phyloP scores from a whole-genome alignment of 768 basidiomycete genomes.

The Coprinopsis sp. region DNA sequence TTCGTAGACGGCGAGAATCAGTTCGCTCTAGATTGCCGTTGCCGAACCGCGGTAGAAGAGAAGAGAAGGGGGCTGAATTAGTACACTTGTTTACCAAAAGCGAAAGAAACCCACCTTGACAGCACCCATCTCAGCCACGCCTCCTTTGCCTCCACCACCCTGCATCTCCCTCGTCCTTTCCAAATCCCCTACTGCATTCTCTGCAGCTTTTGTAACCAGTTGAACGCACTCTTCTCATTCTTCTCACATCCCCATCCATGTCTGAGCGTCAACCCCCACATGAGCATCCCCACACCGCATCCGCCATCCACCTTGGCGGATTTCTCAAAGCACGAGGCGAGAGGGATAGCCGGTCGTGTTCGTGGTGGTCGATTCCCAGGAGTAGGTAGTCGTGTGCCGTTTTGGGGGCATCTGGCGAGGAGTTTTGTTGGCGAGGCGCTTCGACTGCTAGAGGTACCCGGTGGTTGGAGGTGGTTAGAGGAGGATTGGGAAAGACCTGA shows the following conservation, averaged over 20 bases:
- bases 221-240: conserved; percentile 75
- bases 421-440: too few species aligned
- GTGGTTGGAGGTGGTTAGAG: conserved; percentile 1
- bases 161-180: conserved; percentile 55
- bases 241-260: conserved; percentile 87
- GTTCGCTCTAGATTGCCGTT: conserved; percentile 69
- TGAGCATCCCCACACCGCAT: conserved; percentile 85
- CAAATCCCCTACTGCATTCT: conserved; percentile 71
- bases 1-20: conserved; percentile 87
- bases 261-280: conserved; percentile 83
- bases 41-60: too few species aligned
- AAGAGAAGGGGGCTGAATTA: conserved; percentile 5
- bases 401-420: conserved; percentile 11
- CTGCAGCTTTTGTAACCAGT: conserved; percentile 83
- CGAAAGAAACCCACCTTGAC: conserved; percentile 39
- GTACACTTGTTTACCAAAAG: not conserved
- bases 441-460: too few species aligned
- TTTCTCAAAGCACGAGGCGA: conserved; percentile 74
- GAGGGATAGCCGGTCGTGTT: conserved; percentile 64
- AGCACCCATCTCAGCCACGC: too few species aligned
- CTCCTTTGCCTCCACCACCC: conserved; percentile 41
- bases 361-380: conserved; percentile 74
- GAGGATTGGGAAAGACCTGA: not conserved
- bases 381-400: conserved; percentile 69
- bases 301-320: conserved; percentile 72